Evolutionary conservation across 371 early-diverging fungal species (phyloP).

Genomic region (Mucor circinelloides): DNA sequence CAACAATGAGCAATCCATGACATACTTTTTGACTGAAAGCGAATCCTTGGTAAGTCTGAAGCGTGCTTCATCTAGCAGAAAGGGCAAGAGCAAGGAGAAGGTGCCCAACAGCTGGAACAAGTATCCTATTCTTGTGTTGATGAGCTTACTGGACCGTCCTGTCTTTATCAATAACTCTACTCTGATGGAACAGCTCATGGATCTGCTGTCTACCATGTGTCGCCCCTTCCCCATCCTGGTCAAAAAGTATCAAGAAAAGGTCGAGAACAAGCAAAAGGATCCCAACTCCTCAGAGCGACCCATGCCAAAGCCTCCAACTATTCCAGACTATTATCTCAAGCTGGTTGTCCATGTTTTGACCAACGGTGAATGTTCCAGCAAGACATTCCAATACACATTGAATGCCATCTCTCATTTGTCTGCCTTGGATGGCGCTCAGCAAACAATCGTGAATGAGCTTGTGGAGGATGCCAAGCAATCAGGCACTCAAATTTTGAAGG

Average conservation of each 20-base stretch:
- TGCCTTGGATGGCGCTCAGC: conserved; percentile 67
- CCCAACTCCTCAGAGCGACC: conserved; percentile 27
- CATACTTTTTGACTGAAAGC: conserved; percentile 77
- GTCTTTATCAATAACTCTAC: conserved; percentile 66
- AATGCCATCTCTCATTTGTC: conserved; percentile 87
- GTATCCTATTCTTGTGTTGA: conserved; percentile 83
- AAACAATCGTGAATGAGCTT: conserved; percentile 77
- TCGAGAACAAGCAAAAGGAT: conserved; percentile 37
- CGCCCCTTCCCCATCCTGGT: conserved; percentile 55
- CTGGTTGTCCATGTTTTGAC: conserved; percentile 86
- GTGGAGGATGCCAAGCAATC: conserved; percentile 68
- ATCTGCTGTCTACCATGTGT: conserved; percentile 68
- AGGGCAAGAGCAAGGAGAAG: conserved; percentile 74
- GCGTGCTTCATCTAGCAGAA: conserved; percentile 48
- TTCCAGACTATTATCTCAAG: conserved; percentile 71
- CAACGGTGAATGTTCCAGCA: conserved; percentile 87
- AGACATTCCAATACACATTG: conserved; percentile 92
- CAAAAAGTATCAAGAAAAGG: conserved; percentile 31
- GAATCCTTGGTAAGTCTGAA: conserved; percentile 61
- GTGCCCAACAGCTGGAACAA: conserved; percentile 49
- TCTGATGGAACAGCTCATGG: conserved; percentile 84
- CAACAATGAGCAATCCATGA: conserved; percentile 66
- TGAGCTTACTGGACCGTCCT: conserved; percentile 76
- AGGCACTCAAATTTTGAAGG: conserved; percentile 66
- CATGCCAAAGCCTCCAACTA: conserved; percentile 63